These are phyloP conservation scores for Albophoma yamanashiensis DNA, from an alignment of 2,329 filamentous ascomycete genomes.

Conservation along the genomic window DNA sequence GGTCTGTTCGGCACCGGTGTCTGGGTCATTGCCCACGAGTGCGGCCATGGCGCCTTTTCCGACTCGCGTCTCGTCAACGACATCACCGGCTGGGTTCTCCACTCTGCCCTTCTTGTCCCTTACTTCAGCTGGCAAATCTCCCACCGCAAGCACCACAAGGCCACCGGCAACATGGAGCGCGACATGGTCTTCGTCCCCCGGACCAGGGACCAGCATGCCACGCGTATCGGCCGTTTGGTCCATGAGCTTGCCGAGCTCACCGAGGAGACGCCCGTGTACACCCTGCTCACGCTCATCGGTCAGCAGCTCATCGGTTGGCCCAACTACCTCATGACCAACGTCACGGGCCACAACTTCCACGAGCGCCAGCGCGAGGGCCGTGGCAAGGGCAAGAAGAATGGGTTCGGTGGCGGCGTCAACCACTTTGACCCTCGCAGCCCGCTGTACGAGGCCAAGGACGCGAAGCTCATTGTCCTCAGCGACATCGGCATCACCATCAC, in stretches of 20 bases:
- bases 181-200: conserved; percentile 99
- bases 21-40: conserved; percentile 97
- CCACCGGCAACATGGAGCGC: conserved; percentile 90
- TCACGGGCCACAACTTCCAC: conserved; percentile 94
- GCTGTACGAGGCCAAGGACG: conserved; percentile 84
- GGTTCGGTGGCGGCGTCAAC: conserved; percentile 71
- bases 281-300: conserved; percentile 58
- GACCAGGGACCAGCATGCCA: conserved; percentile 73
- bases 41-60: conserved; percentile 94
- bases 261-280: conserved; percentile 88
- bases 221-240: conserved; percentile 58
- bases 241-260: conserved; percentile 83
- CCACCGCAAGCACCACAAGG: conserved; percentile 99
- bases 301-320: conserved; percentile 94
- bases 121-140: conserved; percentile 99
- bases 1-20: conserved; percentile 88
- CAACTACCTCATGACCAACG: conserved; percentile 81
- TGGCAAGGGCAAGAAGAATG: conserved; percentile 85
- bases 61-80: conserved; percentile 86
- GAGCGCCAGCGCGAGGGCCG: conserved; percentile 85
- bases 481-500: conserved; percentile 69
- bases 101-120: conserved; percentile 81
- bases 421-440: conserved; percentile 87
- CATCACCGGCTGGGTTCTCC: conserved; percentile 81
- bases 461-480: conserved; percentile 74